Evolutionary conservation across 1,139 yeast species (phyloP), one percentile per base, ranked within the genome.

Genomic region (Hemisphaericaspora xylofermentans): DNA sequence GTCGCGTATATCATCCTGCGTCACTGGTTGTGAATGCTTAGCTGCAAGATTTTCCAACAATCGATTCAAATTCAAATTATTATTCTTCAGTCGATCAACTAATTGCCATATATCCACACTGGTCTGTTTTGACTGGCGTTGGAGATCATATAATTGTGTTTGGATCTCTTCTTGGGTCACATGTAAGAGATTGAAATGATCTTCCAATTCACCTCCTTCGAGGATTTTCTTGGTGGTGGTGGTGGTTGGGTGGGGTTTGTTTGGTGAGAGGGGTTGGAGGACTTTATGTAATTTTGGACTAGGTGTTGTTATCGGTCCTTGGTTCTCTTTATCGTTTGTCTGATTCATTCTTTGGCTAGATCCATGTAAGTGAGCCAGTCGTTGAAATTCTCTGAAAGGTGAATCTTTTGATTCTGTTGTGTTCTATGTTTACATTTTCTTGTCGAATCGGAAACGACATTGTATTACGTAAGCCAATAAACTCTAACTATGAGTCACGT

Each of bases 1-100:
- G 26, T 52, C 56, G 8, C 53, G 45, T 29, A 63, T 61, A 42
- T 64, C 71, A 24, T 59, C 53, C 43, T 66, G n/a, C n/a, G n/a
- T n/a, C n/a, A n/a, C n/a, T n/a, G n/a, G n/a, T n/a, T n/a, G n/a
- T n/a, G n/a, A n/a, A n/a, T n/a, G n/a, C n/a, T n/a, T n/a, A n/a
- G n/a, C n/a, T n/a, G n/a, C n/a, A n/a, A n/a, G n/a, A 38, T 63
- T 63, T 24, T 56, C 58, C 15, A 71, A 58, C 31, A 71, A 52
- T 45, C 60, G 62, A 44, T 61, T 67, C 53, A 71, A 62, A 46
- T 66, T 54, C 42, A 60, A 65, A 51, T 71, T 70, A 48, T 71
- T 71, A 47, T 66, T 69, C 48, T 65, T 70, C 65, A 66, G 71
- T 33, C 76, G 49, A 35, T 68, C 73, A 16, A 59, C 61, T 38